Percentiles rank a stretch among this genome's conserved stretches.
These are phyloP conservation scores for Pleurotus salmoneostramineus DNA, from an alignment of 768 basidiomycete species.

Conservation along the genomic window DNA sequence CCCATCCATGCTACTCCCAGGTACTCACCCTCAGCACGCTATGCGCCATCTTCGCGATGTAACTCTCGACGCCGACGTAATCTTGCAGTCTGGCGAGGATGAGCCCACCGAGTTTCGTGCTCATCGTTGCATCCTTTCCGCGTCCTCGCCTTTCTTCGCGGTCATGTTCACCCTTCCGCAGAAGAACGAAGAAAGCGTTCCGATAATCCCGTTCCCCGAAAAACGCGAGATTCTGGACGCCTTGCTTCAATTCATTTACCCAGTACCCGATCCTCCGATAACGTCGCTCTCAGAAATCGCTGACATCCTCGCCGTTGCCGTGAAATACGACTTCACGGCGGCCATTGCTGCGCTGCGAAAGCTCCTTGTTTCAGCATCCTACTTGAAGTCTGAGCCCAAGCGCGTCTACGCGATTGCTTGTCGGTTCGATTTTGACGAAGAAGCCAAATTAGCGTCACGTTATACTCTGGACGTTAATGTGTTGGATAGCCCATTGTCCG, in stretches of 20 bases:
- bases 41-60: constrained; percentile 14
- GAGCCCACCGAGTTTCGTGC: constrained; percentile 47
- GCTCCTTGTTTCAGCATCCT: constrained; percentile 45
- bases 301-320: constrained; percentile 45
- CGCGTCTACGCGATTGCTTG: constrained; percentile 72
- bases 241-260: constrained; percentile 61
- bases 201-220: constrained; percentile 57
- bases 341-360: constrained; percentile 46
- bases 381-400: constrained; percentile 43
- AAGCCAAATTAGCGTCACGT: constrained; percentile 56
- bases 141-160: constrained; percentile 64
- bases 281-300: constrained; percentile 50
- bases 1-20: not conserved
- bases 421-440: constrained; percentile 59
- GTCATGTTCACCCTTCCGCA: constrained; percentile 71
- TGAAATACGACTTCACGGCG: constrained; percentile 60
- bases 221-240: constrained; percentile 35
- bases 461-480: constrained; percentile 52
- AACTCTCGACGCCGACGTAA: constrained; percentile 47
- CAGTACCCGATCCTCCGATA: constrained; percentile 50
- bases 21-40: constrained; percentile 8
- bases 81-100: constrained; percentile 43
- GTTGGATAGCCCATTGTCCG: constrained; percentile 52
- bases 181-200: constrained; percentile 22
- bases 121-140: constrained; percentile 58